Conservation (phyloP, 495 filamentous ascomycete species). For the Pyronema domesticum region DNA sequence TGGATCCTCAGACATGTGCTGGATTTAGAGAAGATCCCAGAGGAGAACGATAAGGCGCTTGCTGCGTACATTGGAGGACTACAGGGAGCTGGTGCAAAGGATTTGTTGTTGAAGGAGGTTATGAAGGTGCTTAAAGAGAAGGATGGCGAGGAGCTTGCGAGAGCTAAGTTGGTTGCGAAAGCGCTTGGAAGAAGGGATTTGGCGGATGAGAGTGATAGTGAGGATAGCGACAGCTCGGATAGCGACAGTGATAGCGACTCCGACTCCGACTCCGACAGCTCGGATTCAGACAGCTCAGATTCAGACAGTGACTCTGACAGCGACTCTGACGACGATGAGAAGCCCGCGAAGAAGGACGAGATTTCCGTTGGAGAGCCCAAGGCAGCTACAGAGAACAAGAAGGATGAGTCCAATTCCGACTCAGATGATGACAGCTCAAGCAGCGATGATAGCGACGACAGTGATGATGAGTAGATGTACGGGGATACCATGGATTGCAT, state of each 20-base stretch:
- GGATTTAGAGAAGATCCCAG: slow-evolving; percentile 7
- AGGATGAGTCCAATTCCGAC: too few relatives aligned
- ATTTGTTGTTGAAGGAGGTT: slow-evolving; percentile 18
- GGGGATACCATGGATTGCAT: too few relatives aligned
- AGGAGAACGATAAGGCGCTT: slow-evolving; percentile 9
- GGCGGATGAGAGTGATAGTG: slow-evolving; percentile 6
- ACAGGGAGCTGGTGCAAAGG: slow-evolving; percentile 15
- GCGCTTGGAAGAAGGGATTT: slow-evolving; percentile 17
- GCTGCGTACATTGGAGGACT: slow-evolving; percentile 17
- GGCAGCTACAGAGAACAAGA: too few relatives aligned
- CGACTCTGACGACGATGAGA: background rate
- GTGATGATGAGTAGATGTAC: background rate
- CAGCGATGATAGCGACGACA: too few relatives aligned
- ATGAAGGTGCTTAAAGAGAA: slow-evolving; percentile 10
- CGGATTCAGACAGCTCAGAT: too few relatives aligned
- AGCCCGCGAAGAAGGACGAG: background rate
- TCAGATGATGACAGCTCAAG: too few relatives aligned
- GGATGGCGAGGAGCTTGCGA: slow-evolving; percentile 1
- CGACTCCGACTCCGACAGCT: background rate
- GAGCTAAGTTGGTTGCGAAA: slow-evolving; percentile 23
- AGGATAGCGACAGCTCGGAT: background rate
- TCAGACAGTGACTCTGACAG: background rate
- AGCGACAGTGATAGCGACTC: background rate
- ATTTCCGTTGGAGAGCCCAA: slow-evolving; percentile 2
- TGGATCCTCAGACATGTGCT: slow-evolving; percentile 22